Base-by-base conservation (phyloP, 345 rosid species). In the Sisymbrium irio region DNA sequence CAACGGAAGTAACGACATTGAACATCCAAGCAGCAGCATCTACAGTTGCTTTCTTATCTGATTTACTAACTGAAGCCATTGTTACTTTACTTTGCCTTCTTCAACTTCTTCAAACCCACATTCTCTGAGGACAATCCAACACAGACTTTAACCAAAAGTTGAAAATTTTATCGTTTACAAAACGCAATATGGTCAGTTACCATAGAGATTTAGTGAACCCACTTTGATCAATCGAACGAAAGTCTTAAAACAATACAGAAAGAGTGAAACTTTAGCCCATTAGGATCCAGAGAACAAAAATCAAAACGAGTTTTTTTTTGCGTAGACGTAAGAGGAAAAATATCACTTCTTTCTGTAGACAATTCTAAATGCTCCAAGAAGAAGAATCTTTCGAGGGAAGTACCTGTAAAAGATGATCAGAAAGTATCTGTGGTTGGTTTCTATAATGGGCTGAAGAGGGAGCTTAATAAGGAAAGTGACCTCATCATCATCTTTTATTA, bases 1-100 rank as follows among this genome's bases (percentile, higher is more conserved):
- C 98, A 88, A 95, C 99, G 54, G 97, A 95, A 50, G 99, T 88
- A 82, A 92, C 99, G 22, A 95, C 89, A 85, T 95, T 95, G 87
- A 95, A 95, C 92, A 88, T 84, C 99, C 99, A 95, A 40, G 97
- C 92, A 77, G 92, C 96, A n/a, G 88, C 90, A 87, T 95, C 99
- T 27, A 80, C 81, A 7, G 93, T 83, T 62, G 97, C 95, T 77
- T 92, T 94, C 87, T 65, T 84, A 73, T 89, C 97, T 35, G 91
- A 87, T 78, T 82, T 87, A 76, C 79, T 90, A 39, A 83, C 78
- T 36, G 93, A 79, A 81, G 96, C 85, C 96, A 91, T 92, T 62
- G 28, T 32, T 1, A 1, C n/a, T n/a, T n/a, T n/a, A n/a, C n/a
- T n/a, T n/a, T n/a, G n/a, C n/a, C n/a, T n/a, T n/a, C n/a, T n/a